Evolutionary conservation across 23 red algal species (phyloP).

Genomic region (Gracilaria gracilis): DNA sequence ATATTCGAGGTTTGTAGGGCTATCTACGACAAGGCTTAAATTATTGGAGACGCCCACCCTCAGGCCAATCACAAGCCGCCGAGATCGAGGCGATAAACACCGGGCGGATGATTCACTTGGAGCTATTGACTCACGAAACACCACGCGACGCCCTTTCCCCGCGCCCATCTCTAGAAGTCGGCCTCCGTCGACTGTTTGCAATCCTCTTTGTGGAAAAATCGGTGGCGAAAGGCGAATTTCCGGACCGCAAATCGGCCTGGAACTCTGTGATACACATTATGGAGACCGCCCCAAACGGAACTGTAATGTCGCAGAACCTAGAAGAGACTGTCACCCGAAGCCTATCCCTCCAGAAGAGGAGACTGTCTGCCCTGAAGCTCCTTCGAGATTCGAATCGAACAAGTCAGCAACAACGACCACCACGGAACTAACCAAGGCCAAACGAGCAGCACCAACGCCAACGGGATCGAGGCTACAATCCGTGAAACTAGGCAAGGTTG

Average conservation of each 20-base stretch:
- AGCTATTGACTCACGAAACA: constrained; percentile 9
- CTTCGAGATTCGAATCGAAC: too few relatives aligned
- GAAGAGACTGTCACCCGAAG: too few relatives aligned
- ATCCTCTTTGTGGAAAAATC: constrained; percentile 6
- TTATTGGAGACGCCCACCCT: neutral
- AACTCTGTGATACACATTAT: neutral
- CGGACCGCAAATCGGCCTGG: neutral
- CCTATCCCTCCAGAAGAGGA: too few relatives aligned
- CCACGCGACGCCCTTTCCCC: neutral
- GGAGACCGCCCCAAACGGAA: too few relatives aligned
- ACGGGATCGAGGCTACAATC: too few relatives aligned
- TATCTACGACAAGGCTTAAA: neutral
- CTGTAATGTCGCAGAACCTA: too few relatives aligned
- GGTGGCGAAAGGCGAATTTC: neutral
- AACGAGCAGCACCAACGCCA: too few relatives aligned
- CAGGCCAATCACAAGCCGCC: neutral
- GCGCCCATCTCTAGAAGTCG: constrained; percentile 7
- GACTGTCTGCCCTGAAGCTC: too few relatives aligned
- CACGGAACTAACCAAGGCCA: too few relatives aligned
- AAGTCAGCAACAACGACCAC: too few relatives aligned
- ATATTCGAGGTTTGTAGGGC: too few relatives aligned
- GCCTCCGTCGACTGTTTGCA: constrained; percentile 16
- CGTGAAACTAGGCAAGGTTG: too few relatives aligned
- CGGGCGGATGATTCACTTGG: constrained; percentile 13
- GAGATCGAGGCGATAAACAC: constrained; percentile 4